Percentiles rank a stretch among this genome's conserved stretches.
These are phyloP conservation scores for Oxyria digyna DNA, from an alignment of 148 eudicot genomes.

Conservation along the genomic window DNA sequence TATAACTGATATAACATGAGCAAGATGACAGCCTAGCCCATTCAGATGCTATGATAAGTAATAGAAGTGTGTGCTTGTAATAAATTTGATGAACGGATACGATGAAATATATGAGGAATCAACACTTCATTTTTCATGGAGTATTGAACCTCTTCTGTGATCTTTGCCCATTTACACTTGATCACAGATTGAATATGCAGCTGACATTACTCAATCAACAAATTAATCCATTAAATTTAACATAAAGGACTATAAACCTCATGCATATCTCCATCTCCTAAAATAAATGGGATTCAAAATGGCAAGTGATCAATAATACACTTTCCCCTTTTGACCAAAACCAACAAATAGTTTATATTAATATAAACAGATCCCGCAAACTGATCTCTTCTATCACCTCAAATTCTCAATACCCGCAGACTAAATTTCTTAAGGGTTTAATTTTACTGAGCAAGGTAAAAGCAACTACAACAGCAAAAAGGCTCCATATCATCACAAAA, in stretches of 20 bases:
- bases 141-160: background rate
- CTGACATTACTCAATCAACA: background rate
- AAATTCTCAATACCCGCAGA: background rate
- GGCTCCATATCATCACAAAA: background rate
- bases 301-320: background rate
- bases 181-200: background rate
- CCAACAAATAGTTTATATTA: background rate
- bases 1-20: background rate
- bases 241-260: background rate
- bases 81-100: too few species aligned
- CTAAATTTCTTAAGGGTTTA: background rate
- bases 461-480: slow-evolving; percentile 1
- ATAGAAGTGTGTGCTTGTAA: background rate
- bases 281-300: background rate
- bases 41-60: background rate
- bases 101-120: too few species aligned
- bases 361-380: background rate
- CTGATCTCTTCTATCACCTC: background rate
- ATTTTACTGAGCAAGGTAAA: background rate
- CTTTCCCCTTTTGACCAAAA: background rate
- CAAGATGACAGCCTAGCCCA: background rate
- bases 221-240: background rate
- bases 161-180: background rate
- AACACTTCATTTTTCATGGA: background rate
- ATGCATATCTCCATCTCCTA: background rate